A percentile compares a stretch with the other conserved stretches of the same genome.
Conservation (phyloP, 2,329 filamentous ascomycete species). For the Rutstroemia sp. region DNA sequence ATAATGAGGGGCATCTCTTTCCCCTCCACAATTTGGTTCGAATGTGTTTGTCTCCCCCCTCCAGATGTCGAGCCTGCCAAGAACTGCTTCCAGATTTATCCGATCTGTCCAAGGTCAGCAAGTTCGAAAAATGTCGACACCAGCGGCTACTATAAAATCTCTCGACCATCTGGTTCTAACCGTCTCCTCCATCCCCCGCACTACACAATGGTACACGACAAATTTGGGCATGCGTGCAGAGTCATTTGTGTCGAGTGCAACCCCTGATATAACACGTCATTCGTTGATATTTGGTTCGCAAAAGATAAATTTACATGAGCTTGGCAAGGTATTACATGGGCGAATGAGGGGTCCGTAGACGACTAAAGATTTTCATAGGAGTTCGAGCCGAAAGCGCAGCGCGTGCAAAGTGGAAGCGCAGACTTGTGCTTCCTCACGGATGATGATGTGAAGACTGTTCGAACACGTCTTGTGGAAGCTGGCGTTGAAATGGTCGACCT, state of each 20-base stretch:
- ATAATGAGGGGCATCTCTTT: not conserved
- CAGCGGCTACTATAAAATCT: constrained; percentile 20
- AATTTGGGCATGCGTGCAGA: constrained; percentile 50
- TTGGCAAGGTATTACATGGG: constrained; percentile 32
- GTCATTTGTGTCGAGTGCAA: constrained; percentile 38
- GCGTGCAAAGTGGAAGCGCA: constrained; percentile 47
- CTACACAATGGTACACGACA: constrained; percentile 46
- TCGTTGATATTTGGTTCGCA: constrained; percentile 49
- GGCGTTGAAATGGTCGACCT: constrained; percentile 38
- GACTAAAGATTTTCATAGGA: constrained; percentile 29
- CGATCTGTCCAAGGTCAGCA: not conserved
- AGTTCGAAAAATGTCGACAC: constrained; percentile 6
- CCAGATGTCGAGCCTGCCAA: not conserved
- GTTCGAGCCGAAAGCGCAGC: constrained; percentile 51
- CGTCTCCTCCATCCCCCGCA: constrained; percentile 41
- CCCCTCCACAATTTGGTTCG: not conserved
- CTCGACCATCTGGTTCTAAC: constrained; percentile 57
- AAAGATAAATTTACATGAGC: constrained; percentile 55
- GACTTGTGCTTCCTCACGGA: constrained; percentile 54
- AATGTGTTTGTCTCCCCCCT: not conserved
- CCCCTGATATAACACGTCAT: constrained; percentile 35
- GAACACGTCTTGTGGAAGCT: constrained; percentile 34
- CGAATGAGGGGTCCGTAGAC: not conserved
- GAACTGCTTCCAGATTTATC: not conserved
- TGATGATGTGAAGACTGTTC: constrained; percentile 40